Evolutionary conservation across 2,329 filamentous ascomycete genomes (phyloP).

Genomic region (Venturiaceae sp.): DNA sequence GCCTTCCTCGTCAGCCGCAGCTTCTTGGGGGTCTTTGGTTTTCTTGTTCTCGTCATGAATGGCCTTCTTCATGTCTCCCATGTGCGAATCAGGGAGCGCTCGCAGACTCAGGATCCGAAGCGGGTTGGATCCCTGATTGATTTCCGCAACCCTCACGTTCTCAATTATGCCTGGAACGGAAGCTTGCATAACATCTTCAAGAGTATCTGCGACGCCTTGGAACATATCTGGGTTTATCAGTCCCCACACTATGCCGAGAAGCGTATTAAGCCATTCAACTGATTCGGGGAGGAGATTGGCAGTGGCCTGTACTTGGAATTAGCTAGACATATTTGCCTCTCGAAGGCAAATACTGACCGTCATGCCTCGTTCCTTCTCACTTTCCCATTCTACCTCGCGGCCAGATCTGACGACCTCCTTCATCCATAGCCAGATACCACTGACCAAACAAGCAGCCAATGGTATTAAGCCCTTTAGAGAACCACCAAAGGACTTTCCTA

Average conservation of each 20-base stretch:
- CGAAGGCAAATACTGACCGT: conserved; percentile 42
- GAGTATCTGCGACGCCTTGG: conserved; percentile 77
- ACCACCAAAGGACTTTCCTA: conserved; percentile 74
- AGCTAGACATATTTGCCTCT: too few relatives aligned
- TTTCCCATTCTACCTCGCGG: conserved; percentile 76
- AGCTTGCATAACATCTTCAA: conserved; percentile 94
- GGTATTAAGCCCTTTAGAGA: conserved; percentile 67
- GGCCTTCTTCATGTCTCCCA: conserved; percentile 71
- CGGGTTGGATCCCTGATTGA: conserved; percentile 87
- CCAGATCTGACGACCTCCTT: conserved; percentile 79
- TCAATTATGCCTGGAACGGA: conserved; percentile 87
- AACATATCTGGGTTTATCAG: conserved; percentile 96
- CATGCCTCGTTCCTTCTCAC: conserved; percentile 75
- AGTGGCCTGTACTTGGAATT: conserved; percentile 46
- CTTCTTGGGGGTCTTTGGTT: conserved; percentile 75
- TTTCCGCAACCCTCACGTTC: conserved; percentile 80
- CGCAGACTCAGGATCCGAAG: conserved; percentile 80
- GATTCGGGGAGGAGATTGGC: conserved; percentile 87
- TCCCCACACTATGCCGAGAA: conserved; percentile 77
- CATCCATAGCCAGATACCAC: conserved; percentile 79
- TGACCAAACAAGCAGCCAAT: conserved; percentile 59
- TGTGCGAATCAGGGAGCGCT: conserved; percentile 72
- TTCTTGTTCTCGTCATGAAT: conserved; percentile 71
- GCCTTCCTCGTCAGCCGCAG: conserved; percentile 80
- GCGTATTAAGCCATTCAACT: conserved; percentile 88